Evolutionary conservation across 2,329 filamentous ascomycete species (phyloP), one percentile per base, ranked within the genome.

Genomic region (Neophaeococcomyces mojaviensis): DNA sequence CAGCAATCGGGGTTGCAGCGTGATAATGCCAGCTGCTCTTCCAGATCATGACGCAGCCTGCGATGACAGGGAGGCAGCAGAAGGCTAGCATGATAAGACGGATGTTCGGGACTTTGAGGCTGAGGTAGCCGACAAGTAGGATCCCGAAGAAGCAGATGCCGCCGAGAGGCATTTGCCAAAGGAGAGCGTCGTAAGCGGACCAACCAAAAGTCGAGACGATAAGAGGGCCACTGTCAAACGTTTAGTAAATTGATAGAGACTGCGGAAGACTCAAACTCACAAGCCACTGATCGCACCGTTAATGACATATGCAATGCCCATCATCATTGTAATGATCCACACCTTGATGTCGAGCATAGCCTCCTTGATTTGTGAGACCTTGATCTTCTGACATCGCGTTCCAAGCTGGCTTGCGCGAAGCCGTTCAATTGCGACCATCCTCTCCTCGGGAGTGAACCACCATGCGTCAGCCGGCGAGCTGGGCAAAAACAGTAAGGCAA

Each of bases 11-110:
- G 0, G 78, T 74, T 0, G 76, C 76, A 1, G 83, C 79, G 33
- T 76, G 81, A 51, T 81, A 72, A 5, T 70, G 71, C 85, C 84
- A 77, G 7, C 61, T 56, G 2, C 67, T 77, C 60, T 79, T 84
- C 84, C 84, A 88, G 55, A 89, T 86, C 61, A 87, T 77, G 3
- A 74, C 77, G 58, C 81, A 88, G 1, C 84, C 84, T 0, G 81
- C 81, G 39, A 88, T 85, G 43, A 88, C 82, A 0, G 84, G 84
- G 0, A 88, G 68, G 49, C 82, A 87, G 53, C 79, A 83, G 2
- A 76, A 37, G 3, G 85, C 63, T 1, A 88, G 70, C 62, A 86
- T 74, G 4, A 79, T 60, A 39, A 87, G 74, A 12, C 83, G 76
- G 10, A 82, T 77, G 56, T 87, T 82, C 2, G 67, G 71, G 44